These are phyloP conservation scores for Salix arbutifolia DNA, from an alignment of 345 rosid genomes.

Conservation along the genomic window DNA sequence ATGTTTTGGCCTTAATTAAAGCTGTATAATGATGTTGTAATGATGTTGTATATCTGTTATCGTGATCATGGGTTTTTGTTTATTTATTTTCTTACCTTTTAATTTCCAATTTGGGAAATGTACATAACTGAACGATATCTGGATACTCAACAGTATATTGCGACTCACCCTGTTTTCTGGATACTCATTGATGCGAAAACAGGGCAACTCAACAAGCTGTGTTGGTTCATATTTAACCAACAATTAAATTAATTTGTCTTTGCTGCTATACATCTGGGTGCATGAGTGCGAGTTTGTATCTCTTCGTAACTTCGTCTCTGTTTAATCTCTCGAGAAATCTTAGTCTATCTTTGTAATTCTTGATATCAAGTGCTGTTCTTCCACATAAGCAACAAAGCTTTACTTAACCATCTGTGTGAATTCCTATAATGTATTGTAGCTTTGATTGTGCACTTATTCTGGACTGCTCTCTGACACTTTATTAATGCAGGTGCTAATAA, in stretches of 20 bases:
- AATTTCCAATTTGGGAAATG: neutral
- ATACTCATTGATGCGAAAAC: no score
- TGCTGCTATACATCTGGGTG: neutral
- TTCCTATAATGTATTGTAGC: constrained; percentile 2
- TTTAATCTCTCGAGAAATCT: neutral
- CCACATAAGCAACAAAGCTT: neutral
- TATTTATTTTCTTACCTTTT: neutral
- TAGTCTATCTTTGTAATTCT: neutral
- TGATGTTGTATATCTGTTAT: neutral
- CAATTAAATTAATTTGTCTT: neutral
- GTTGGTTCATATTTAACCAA: neutral
- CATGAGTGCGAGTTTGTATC: neutral
- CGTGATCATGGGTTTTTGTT: neutral
- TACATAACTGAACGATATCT: neutral
- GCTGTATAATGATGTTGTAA: neutral
- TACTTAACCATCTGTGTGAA: neutral
- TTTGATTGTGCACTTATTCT: neutral
- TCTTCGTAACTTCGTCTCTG: neutral
- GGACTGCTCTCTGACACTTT: neutral
- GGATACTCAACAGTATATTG: neutral
- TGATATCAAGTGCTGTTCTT: neutral
- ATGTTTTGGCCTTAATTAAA: neutral
- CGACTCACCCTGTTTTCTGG: no score
- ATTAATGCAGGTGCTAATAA: constrained; percentile 44
- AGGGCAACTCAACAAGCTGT: neutral